Conservation (phyloP, 106 monocot species). For the Dioscorea alata region DNA sequence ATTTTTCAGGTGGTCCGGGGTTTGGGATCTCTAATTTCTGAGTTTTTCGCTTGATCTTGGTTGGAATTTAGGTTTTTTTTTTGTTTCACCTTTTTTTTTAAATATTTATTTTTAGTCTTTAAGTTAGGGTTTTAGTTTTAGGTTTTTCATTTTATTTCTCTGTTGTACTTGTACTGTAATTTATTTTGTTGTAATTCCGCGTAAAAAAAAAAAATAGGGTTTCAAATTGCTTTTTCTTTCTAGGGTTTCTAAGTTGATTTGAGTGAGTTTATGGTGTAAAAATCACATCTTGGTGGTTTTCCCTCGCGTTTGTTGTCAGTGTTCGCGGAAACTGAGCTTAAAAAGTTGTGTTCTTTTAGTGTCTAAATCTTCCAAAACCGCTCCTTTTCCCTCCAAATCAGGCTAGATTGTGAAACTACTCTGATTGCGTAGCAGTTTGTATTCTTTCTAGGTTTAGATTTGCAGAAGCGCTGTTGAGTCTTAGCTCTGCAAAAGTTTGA, state of each 20-base stretch:
- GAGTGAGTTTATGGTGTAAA: too few species aligned
- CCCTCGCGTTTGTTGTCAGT: too few species aligned
- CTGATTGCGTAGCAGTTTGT: too few species aligned
- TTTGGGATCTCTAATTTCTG: slow-evolving; percentile 12
- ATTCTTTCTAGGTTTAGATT: too few species aligned
- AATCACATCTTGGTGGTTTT: too few species aligned
- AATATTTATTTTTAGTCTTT: background rate
- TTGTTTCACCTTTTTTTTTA: background rate
- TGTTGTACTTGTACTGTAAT: slow-evolving; percentile 7
- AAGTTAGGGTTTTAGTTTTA: slow-evolving; percentile 6
- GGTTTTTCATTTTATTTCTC: background rate
- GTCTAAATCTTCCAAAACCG: too few species aligned
- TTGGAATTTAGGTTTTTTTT: slow-evolving; percentile 25
- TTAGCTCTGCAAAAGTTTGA: background rate
- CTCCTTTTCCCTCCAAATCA: too few species aligned
- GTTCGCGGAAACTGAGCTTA: too few species aligned
- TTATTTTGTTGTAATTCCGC: slow-evolving; percentile 2
- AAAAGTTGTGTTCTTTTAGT: too few species aligned
- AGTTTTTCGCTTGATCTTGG: slow-evolving; percentile 19
- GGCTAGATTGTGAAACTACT: too few species aligned
- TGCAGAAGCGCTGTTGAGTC: too few species aligned
- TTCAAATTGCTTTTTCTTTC: background rate
- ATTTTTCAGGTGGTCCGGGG: slow-evolving; percentile 8
- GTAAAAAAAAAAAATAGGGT: background rate
- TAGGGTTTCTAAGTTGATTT: background rate